These are phyloP conservation scores for Plenodomus tracheiphilus DNA, from an alignment of 2,329 filamentous ascomycete species.

Conservation along the genomic window DNA sequence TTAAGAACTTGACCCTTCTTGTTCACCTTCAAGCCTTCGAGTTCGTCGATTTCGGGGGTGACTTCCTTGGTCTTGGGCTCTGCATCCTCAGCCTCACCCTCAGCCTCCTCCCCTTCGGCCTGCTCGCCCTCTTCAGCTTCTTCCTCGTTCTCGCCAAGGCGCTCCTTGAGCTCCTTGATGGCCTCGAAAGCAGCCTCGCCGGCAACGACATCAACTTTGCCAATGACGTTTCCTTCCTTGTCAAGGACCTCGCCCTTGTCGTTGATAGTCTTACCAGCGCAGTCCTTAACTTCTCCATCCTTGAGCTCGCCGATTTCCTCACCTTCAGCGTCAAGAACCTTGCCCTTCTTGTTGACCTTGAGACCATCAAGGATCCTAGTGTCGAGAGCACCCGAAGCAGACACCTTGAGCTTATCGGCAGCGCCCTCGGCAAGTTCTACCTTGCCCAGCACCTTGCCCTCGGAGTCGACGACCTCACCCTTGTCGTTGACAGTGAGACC, in stretches of 20 bases:
- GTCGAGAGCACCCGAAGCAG: constrained; percentile 46
- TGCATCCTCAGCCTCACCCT: constrained; percentile 5
- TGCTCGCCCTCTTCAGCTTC: constrained; percentile 1
- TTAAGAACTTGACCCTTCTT: constrained; percentile 59
- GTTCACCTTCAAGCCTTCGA: constrained; percentile 61
- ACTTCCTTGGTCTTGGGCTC: constrained; percentile 48
- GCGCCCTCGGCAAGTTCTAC: constrained; percentile 56
- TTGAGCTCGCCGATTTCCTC: constrained; percentile 56
- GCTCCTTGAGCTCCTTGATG: constrained; percentile 51
- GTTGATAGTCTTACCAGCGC: constrained; percentile 54
- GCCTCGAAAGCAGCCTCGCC: constrained; percentile 56
- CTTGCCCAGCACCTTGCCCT: constrained; percentile 55
- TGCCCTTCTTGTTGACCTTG: constrained; percentile 62
- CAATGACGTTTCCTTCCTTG: constrained; percentile 55
- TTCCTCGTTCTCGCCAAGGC: constrained; percentile 47
- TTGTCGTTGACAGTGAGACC: constrained; percentile 56
- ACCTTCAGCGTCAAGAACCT: constrained; percentile 55
- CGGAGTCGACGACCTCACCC: constrained; percentile 55
- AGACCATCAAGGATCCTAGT: constrained; percentile 55
- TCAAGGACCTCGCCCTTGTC: constrained; percentile 56
- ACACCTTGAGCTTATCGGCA: constrained; percentile 51
- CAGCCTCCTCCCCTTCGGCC: neutral
- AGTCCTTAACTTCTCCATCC: constrained; percentile 50
- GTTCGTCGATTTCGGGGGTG: constrained; percentile 51
- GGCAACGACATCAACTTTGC: constrained; percentile 53